A percentile compares a stretch with the other conserved stretches of the same genome.
Evolutionary conservation across 768 basidiomycete genomes (phyloP).

Genomic region (Rhodosporidiobolus odoratus): DNA sequence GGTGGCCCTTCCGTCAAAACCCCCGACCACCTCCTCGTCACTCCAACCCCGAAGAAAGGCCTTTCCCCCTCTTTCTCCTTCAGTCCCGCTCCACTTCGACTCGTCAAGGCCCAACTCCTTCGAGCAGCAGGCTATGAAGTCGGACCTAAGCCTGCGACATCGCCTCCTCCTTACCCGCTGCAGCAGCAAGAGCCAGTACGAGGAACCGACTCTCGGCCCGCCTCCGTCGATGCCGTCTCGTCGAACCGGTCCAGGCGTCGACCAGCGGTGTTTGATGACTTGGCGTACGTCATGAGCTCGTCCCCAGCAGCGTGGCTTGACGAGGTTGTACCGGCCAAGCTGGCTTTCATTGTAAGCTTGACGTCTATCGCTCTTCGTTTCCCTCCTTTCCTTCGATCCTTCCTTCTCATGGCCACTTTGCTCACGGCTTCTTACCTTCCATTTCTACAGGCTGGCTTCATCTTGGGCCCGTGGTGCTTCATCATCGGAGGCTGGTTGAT

Average conservation of each 20-base stretch:
- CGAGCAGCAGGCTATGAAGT: conserved; percentile 19
- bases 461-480: conserved; percentile 35
- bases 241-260: not conserved
- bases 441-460: conserved; percentile 35
- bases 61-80: conserved; percentile 30
- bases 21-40: conserved; percentile 20
- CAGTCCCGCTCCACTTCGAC: conserved; percentile 30
- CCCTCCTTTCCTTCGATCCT: not conserved
- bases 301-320: conserved; percentile 22
- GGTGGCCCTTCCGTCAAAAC: conserved; percentile 13
- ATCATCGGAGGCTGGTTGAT: conserved; percentile 36
- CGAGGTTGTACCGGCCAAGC: conserved; percentile 40
- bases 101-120: conserved; percentile 34
- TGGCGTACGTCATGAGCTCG: conserved; percentile 3
- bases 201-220: not conserved
- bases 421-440: no score
- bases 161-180: not conserved
- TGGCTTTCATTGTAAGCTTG: conserved; percentile 31
- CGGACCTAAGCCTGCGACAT: not conserved
- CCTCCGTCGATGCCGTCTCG: not conserved
- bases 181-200: not conserved
- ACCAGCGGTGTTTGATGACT: conserved; percentile 9
- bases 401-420: no score
- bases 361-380: not conserved
- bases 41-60: not conserved